Evolutionary conservation across 2,329 filamentous ascomycete species (phyloP).

Genomic region (Aspergillus neoniger): DNA sequence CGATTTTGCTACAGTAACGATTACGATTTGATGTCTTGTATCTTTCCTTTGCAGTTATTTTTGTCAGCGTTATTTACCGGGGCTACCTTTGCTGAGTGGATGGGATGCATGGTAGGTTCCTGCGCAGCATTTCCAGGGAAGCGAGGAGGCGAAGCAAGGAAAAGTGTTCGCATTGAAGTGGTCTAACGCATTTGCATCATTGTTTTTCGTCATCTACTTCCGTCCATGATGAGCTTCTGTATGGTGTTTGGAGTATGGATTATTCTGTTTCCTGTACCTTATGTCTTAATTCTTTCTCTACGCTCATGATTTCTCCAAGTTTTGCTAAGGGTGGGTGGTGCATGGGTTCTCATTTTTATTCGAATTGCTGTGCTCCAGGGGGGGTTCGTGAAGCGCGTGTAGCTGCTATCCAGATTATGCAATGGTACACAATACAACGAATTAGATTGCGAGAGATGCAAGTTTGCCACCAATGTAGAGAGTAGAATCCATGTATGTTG

Average conservation of each 20-base stretch:
- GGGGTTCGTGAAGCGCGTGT: neutral
- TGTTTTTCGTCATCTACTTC: conserved; percentile 15
- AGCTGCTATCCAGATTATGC: neutral
- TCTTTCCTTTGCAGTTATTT: conserved; percentile 10
- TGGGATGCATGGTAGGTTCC: conserved; percentile 5
- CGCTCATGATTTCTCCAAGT: conserved; percentile 11
- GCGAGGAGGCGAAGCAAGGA: conserved; percentile 3
- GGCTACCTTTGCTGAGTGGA: neutral
- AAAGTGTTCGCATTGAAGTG: conserved; percentile 7
- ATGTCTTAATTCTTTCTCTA: conserved; percentile 8
- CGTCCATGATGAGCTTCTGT: neutral
- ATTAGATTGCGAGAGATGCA: too few species aligned
- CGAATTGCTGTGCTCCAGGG: conserved; percentile 3
- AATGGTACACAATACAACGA: neutral
- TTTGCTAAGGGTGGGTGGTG: conserved; percentile 5
- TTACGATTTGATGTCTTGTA: conserved; percentile 21
- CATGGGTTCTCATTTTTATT: conserved; percentile 20
- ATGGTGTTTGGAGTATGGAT: neutral
- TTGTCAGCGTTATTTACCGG: neutral
- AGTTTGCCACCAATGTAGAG: neutral
- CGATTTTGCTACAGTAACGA: conserved; percentile 1
- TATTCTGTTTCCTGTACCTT: neutral
- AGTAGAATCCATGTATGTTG: neutral
- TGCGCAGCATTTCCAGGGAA: conserved; percentile 2
- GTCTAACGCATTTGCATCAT: conserved; percentile 15